A percentile compares a stretch with the other conserved stretches of the same genome.
These are phyloP conservation scores for Alternaria arborescens DNA, from an alignment of 2,329 filamentous ascomycete genomes.

Conservation along the genomic window DNA sequence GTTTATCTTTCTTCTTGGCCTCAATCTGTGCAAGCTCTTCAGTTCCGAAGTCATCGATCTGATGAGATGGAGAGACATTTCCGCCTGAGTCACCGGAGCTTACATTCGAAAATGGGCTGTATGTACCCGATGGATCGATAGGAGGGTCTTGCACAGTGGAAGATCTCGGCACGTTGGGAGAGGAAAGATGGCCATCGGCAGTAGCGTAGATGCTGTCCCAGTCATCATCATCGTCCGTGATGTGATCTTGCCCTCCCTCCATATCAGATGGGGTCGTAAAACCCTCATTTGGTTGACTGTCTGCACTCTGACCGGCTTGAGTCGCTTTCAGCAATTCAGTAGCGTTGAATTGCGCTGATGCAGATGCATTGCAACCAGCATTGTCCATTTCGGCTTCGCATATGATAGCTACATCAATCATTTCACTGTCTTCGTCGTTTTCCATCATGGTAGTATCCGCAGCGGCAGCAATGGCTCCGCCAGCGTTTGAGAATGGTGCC, in stretches of 20 bases:
- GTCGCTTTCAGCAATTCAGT: neutral
- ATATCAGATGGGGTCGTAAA: neutral
- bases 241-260: neutral
- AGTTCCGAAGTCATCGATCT: neutral
- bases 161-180: neutral
- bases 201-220: neutral
- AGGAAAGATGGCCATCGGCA: too few relatives aligned
- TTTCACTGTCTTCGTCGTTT: neutral
- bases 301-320: neutral
- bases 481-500: neutral
- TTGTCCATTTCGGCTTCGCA: accelerated
- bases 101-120: neutral
- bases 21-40: neutral
- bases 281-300: neutral
- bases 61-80: neutral
- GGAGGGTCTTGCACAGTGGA: neutral
- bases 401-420: neutral
- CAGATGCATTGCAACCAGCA: neutral
- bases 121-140: neutral
- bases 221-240: neutral
- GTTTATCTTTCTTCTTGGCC: neutral
- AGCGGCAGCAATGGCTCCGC: neutral
- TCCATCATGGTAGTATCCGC: neutral
- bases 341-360: neutral
- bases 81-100: neutral